Evolutionary conservation across 2,329 filamentous ascomycete species (phyloP).

Genomic region (Aspergillus flavus): DNA sequence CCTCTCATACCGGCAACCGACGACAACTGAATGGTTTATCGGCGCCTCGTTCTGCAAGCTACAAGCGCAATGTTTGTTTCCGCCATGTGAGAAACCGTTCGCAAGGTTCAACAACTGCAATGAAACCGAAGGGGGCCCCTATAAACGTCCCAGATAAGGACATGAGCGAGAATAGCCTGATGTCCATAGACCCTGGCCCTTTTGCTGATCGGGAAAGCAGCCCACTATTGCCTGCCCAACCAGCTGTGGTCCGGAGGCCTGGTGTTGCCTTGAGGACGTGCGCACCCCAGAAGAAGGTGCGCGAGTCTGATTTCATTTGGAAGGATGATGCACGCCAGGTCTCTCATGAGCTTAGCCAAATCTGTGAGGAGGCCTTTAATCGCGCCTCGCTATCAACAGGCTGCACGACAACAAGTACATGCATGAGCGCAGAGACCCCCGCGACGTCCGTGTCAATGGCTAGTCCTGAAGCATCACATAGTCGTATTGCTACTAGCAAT

Average conservation of each 20-base stretch:
- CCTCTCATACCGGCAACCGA: slow-evolving; percentile 52
- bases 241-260: slow-evolving; percentile 38
- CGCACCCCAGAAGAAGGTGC: slow-evolving; percentile 46
- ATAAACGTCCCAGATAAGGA: slow-evolving; percentile 25
- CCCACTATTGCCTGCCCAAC: slow-evolving; percentile 44
- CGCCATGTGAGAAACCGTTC: slow-evolving; percentile 53
- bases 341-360: slow-evolving; percentile 81
- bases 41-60: slow-evolving; percentile 51
- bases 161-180: slow-evolving; percentile 29
- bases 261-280: slow-evolving; percentile 31
- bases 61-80: slow-evolving; percentile 67
- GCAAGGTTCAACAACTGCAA: slow-evolving; percentile 27
- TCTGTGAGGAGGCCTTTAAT: slow-evolving; percentile 91
- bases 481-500: slow-evolving; percentile 18
- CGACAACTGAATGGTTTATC: slow-evolving; percentile 38
- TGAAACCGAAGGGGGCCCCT: slow-evolving; percentile 21
- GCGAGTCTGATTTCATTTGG: slow-evolving; percentile 54
- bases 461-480: slow-evolving; percentile 30
- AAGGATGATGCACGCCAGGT: slow-evolving; percentile 82
- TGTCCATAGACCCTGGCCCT: slow-evolving; percentile 20
- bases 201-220: slow-evolving; percentile 35
- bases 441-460: slow-evolving; percentile 48
- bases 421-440: slow-evolving; percentile 54
- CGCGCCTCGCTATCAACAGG: slow-evolving; percentile 60
- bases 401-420: slow-evolving; percentile 48